Evolutionary conservation across 805 yeast species (phyloP), one percentile per base, ranked within the genome.

Genomic region (Saccharomyces kudriavzevii): DNA sequence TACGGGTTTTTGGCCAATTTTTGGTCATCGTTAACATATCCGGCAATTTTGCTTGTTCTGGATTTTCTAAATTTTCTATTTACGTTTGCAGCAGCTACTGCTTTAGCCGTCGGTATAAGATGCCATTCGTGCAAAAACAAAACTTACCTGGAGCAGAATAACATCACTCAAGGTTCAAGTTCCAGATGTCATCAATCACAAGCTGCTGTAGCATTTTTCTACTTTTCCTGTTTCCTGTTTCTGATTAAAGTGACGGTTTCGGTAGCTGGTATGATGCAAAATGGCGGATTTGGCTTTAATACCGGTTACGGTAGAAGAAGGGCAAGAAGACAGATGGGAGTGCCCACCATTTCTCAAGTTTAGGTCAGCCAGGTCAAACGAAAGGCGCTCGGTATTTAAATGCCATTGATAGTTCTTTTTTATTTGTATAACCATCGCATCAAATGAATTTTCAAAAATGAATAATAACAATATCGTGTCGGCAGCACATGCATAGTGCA

Each of bases 151-250:
- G 76, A 82, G 62, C 49, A 63, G 60, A 92, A 92, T 80, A 71
- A 71, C 57, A 79, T 88, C 63, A 72, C 87, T 56, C 89, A 88
- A 76, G 95, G 96, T 61, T 77, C 84, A 46, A 66, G 75, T 24
- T 87, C 82, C 67, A 84, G 98, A 79, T 94, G 99, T 78, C 88
- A 97, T 80, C 85, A 89, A 77, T 90, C 96, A 53, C 98, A 94
- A 80, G 89, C 89, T 58, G 71, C 85, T 20, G 79, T 77, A 63
- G 90, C 91, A 51, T 87, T 88, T 83, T 79, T 87, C 67, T 94
- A 82, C 85, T 84, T 94, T 73, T 79, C 94, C 54, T 83, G 86
- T 79, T 81, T 83, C 68, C 73, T 84, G 70, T 86, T 89, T 71
- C 71, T 89, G 59, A 86, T 79, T 64, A 81, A 90, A 60, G 65